These are phyloP conservation scores for Lachancea waltii DNA, from an alignment of 805 yeast species.

Conservation along the genomic window DNA sequence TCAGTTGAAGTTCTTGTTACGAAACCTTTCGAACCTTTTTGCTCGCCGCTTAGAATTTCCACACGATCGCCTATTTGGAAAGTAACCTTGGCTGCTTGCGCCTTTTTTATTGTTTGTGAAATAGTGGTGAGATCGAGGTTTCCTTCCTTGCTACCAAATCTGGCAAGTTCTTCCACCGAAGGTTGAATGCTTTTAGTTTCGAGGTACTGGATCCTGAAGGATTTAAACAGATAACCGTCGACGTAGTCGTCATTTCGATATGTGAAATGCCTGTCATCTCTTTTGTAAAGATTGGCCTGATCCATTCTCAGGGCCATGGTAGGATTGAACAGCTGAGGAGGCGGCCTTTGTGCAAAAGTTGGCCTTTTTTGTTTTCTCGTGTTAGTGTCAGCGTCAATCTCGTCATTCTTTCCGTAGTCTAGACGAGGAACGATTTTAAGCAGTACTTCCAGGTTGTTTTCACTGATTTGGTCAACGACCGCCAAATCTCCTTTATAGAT, in stretches of 20 bases:
- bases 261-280: conserved; percentile 56
- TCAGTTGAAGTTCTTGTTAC: conserved; percentile 65
- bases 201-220: conserved; percentile 74
- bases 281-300: conserved; percentile 60
- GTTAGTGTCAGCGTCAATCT: conserved; percentile 45
- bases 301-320: conserved; percentile 85
- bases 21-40: conserved; percentile 78
- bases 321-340: conserved; percentile 80
- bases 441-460: conserved; percentile 92
- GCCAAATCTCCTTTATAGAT: conserved; percentile 91
- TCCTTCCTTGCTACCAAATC: conserved; percentile 72
- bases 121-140: conserved; percentile 84
- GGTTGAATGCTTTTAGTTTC: conserved; percentile 83
- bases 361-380: conserved; percentile 46
- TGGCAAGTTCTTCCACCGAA: conserved; percentile 77
- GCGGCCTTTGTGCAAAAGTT: conserved; percentile 66
- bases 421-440: conserved; percentile 88
- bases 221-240: conserved; percentile 83
- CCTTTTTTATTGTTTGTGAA: conserved; percentile 75
- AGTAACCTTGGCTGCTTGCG: conserved; percentile 45
- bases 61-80: conserved; percentile 95
- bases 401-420: conserved; percentile 70
- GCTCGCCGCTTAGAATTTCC: conserved; percentile 89
- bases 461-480: conserved; percentile 85
- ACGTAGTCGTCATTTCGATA: conserved; percentile 85